These are phyloP conservation scores for Lactifluus rugatus DNA, from an alignment of 768 basidiomycete species.

Conservation along the genomic window DNA sequence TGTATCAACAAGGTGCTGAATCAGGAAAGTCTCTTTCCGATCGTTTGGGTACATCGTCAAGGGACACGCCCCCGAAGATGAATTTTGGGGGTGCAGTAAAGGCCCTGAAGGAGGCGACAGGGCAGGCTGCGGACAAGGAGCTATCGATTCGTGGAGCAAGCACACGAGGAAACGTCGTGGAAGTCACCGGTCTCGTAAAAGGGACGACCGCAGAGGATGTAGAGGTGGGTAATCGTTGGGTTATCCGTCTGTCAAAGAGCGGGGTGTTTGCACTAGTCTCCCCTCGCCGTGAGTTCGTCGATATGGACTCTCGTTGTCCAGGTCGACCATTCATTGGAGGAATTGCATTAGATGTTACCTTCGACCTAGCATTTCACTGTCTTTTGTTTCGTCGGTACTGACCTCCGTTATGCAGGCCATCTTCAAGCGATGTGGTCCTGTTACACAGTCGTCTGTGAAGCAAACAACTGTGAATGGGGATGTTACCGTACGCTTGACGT, in stretches of 20 bases:
- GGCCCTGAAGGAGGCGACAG: conserved; percentile 19
- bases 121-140: conserved; percentile 1
- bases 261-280: background rate
- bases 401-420: conserved; percentile 11
- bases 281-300: background rate
- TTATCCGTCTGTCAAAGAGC: background rate
- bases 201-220: conserved; percentile 21
- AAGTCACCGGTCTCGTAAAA: conserved; percentile 19
- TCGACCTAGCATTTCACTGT: background rate
- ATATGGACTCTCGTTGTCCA: background rate
- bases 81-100: conserved; percentile 17
- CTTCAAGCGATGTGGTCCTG: conserved; percentile 20
- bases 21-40: conserved; percentile 12
- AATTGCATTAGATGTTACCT: background rate
- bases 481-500: conserved; percentile 20
- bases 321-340: background rate
- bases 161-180: conserved; percentile 19
- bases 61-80: conserved; percentile 15
- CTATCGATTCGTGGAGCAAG: conserved; percentile 20
- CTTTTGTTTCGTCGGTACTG: background rate
- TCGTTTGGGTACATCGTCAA: conserved; percentile 9
- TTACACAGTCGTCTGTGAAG: conserved; percentile 18
- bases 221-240: conserved; percentile 4
- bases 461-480: conserved; percentile 4
- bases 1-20: conserved; percentile 11